These are phyloP conservation scores for Saccharomycopsis hybrid DNA, from an alignment of 1,139 yeast genomes.

Conservation along the genomic window DNA sequence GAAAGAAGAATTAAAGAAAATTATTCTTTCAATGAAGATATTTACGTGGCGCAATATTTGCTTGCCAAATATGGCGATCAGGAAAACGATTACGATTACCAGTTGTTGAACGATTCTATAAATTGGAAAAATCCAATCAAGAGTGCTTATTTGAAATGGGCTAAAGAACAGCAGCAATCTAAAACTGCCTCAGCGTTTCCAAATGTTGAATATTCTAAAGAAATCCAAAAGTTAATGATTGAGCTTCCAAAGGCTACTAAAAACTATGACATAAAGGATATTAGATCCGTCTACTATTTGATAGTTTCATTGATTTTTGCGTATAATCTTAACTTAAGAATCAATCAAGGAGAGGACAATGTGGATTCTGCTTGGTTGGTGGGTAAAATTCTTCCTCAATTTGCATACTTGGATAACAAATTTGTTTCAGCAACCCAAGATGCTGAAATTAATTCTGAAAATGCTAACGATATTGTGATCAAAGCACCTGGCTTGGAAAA, in stretches of 20 bases:
- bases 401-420: conserved; percentile 62
- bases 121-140: conserved; percentile 51
- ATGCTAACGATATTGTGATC: neutral
- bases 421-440: conserved; percentile 35
- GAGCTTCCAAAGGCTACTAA: conserved; percentile 15
- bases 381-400: conserved; percentile 77
- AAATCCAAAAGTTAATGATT: conserved; percentile 15
- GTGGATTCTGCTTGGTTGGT: conserved; percentile 88
- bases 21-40: conserved; percentile 78
- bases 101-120: conserved; percentile 45
- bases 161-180: neutral
- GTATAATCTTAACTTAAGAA: conserved; percentile 67
- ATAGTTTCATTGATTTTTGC: conserved; percentile 65
- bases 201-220: conserved; percentile 8
- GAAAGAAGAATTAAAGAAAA: conserved; percentile 68
- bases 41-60: conserved; percentile 79
- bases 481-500: neutral
- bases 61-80: conserved; percentile 46
- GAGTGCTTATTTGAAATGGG: conserved; percentile 31
- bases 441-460: conserved; percentile 7
- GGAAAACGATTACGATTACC: conserved; percentile 43
- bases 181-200: conserved; percentile 4
- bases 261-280: neutral
- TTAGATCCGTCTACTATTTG: conserved; percentile 7
- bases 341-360: conserved; percentile 27